These are phyloP conservation scores for Cucumis cinereus DNA, from an alignment of 306 rosid genomes.

Conservation along the genomic window DNA sequence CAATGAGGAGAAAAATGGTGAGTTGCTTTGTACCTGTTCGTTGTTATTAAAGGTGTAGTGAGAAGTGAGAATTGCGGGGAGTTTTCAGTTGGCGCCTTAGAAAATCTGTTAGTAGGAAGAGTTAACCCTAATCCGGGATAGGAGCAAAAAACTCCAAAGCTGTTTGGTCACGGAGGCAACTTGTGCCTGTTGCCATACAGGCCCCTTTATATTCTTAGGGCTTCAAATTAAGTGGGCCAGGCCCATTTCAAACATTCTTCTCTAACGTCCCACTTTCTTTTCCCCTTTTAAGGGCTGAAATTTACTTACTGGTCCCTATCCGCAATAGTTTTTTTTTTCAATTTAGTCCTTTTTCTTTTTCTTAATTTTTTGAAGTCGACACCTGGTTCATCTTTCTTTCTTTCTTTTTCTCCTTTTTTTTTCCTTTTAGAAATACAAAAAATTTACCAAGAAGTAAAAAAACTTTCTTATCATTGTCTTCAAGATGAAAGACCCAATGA, in stretches of 20 bases:
- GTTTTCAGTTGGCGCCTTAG: slow-evolving; percentile 31
- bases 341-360: no score
- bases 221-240: slow-evolving; percentile 1
- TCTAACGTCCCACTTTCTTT: not conserved
- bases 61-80: slow-evolving; percentile 4
- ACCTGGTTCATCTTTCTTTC: no score
- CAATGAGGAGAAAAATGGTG: not conserved
- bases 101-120: slow-evolving; percentile 14
- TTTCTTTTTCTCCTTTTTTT: no score
- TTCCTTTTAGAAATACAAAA: no score
- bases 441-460: no score
- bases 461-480: no score
- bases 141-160: slow-evolving; percentile 12
- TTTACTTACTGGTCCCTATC: no score
- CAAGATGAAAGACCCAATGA: no score
- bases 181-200: slow-evolving; percentile 1
- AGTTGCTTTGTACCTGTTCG: slow-evolving; percentile 19
- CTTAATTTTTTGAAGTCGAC: no score
- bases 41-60: not conserved
- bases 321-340: no score
- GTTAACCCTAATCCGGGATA: slow-evolving; percentile 61
- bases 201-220: not conserved
- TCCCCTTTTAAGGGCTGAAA: no score
- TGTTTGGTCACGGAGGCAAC: slow-evolving; percentile 31
- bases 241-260: not conserved